phyloP scores from a whole-genome alignment of 2,329 filamentous ascomycete genomes.

The Trichophyton rubrum region DNA sequence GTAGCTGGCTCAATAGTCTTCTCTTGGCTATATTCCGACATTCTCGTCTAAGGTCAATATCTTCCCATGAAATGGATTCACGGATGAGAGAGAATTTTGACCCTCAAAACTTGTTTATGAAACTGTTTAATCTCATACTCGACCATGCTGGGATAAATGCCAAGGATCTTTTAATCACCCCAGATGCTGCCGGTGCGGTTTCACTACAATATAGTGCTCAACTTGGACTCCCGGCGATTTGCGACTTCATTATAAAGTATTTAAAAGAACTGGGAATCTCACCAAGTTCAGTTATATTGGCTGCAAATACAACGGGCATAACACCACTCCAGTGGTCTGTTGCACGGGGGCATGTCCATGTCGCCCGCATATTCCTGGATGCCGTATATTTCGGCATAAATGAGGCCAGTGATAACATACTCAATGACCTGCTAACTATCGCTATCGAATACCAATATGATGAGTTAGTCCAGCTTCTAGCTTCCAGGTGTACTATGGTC shows the following conservation, averaged over 20 bases:
- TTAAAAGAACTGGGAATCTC: not conserved
- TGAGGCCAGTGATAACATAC: not conserved
- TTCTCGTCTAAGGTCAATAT: too few relatives aligned
- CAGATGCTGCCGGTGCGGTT: constrained; percentile 10
- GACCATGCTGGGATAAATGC: not conserved
- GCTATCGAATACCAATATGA: constrained; percentile 11
- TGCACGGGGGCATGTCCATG: constrained; percentile 7
- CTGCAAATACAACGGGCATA: constrained; percentile 2
- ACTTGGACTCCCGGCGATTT: constrained; percentile 10
- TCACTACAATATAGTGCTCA: constrained; percentile 15
- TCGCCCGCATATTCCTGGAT: constrained; percentile 8
- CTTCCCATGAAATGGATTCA: not conserved
- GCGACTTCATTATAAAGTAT: constrained; percentile 7
- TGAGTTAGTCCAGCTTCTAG: constrained; percentile 11
- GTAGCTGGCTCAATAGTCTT: not conserved
- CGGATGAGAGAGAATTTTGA: not conserved
- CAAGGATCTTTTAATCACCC: not conserved
- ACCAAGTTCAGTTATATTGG: not conserved
- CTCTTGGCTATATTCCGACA: not conserved
- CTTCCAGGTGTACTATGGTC: constrained; percentile 7
- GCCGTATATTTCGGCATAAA: not conserved
- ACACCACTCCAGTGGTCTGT: constrained; percentile 14
- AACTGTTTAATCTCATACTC: not conserved
- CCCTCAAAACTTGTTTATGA: not conserved
- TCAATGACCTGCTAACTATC: constrained; percentile 8